A percentile compares a stretch with the other conserved stretches of the same genome.
Evolutionary conservation across 768 basidiomycete species (phyloP).

Genomic region (Calocybe cyanea): DNA sequence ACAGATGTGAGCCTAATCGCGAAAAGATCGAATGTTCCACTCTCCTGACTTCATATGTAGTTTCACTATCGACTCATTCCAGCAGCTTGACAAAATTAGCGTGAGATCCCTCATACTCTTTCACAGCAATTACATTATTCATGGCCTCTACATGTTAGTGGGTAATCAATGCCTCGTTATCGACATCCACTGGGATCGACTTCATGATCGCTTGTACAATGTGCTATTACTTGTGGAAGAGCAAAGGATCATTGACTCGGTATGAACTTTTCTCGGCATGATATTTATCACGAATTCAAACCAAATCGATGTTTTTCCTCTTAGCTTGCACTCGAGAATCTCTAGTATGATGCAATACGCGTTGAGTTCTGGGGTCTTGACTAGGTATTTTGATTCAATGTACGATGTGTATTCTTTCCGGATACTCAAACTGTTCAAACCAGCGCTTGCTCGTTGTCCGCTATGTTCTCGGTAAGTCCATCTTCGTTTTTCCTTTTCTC

Average conservation of each 20-base stretch:
- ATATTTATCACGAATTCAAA: background rate
- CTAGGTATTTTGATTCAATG: constrained; percentile 12
- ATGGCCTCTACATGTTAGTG: constrained; percentile 28
- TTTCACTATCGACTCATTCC: constrained; percentile 27
- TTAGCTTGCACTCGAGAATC: constrained; percentile 28
- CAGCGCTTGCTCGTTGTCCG: constrained; percentile 42
- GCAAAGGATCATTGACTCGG: constrained; percentile 22
- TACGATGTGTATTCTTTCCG: background rate
- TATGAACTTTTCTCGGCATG: background rate
- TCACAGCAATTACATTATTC: background rate
- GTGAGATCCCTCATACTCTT: constrained; percentile 18
- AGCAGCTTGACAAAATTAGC: constrained; percentile 25
- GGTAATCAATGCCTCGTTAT: constrained; percentile 38
- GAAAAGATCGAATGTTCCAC: background rate
- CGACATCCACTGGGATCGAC: constrained; percentile 40
- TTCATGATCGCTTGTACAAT: constrained; percentile 34
- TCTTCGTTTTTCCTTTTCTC: no score
- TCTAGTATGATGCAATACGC: constrained; percentile 30
- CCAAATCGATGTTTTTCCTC: background rate
- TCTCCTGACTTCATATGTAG: constrained; percentile 14
- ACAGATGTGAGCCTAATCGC: constrained; percentile 26
- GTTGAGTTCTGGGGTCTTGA: constrained; percentile 23
- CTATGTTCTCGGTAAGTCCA: constrained; percentile 36
- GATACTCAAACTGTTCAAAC: background rate
- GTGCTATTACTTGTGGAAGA: constrained; percentile 31